These are phyloP conservation scores for Lichtheimia ornata DNA, from an alignment of 371 early-diverging fungal genomes.

Conservation along the genomic window DNA sequence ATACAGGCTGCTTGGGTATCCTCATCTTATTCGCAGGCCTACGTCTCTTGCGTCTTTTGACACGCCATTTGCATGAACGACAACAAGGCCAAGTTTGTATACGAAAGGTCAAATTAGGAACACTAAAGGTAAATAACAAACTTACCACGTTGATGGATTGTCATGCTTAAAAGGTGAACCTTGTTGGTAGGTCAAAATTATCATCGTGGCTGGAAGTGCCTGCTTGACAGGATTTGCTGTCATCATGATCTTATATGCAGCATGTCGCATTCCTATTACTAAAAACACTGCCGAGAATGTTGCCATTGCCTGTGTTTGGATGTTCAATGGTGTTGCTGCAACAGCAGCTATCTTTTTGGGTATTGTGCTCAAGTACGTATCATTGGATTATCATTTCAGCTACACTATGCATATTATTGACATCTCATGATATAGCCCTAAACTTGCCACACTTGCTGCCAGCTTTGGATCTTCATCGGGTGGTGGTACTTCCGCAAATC, in stretches of 20 bases:
- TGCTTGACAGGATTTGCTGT: constrained; percentile 21
- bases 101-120: constrained; percentile 22
- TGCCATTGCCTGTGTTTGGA: constrained; percentile 21
- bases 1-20: constrained; percentile 4
- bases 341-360: constrained; percentile 22
- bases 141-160: not conserved
- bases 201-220: constrained; percentile 3
- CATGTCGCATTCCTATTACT: constrained; percentile 13
- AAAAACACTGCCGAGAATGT: constrained; percentile 12
- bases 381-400: not conserved
- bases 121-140: constrained; percentile 16
- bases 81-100: constrained; percentile 15
- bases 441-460: constrained; percentile 5
- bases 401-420: not conserved
- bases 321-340: constrained; percentile 25
- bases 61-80: constrained; percentile 4
- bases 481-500: no score
- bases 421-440: constrained; percentile 9
- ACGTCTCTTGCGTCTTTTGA: constrained; percentile 11
- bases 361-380: constrained; percentile 29
- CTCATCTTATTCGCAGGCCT: constrained; percentile 11
- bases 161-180: not conserved
- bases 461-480: not conserved
- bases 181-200: constrained; percentile 18
- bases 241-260: constrained; percentile 20